Evolutionary conservation across 345 rosid species (phyloP).

Genomic region (Rubroshorea leprosula): DNA sequence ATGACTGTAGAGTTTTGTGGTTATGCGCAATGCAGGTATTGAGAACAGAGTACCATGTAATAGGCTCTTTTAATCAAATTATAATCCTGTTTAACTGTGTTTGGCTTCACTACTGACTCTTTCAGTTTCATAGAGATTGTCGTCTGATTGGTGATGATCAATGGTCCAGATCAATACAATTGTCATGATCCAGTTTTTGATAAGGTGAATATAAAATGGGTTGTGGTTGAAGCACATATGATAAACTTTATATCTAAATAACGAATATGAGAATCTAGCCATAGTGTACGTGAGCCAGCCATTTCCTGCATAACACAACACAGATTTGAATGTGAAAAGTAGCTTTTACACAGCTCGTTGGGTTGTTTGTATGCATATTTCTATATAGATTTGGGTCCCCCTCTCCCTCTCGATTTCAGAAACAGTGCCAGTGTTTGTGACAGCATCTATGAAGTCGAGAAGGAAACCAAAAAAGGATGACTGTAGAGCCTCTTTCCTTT

Average conservation of each 20-base stretch:
- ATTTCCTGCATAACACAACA: conserved; percentile 20
- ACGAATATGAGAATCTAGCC: conserved; percentile 15
- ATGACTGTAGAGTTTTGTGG: too few species aligned
- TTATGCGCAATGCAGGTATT: too few species aligned
- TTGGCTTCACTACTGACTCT: too few species aligned
- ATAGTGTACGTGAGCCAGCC: conserved; percentile 7
- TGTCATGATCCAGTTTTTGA: neutral
- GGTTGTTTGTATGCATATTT: conserved; percentile 36
- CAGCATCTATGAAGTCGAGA: conserved; percentile 22
- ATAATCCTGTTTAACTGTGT: too few species aligned
- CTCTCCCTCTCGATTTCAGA: conserved; percentile 20
- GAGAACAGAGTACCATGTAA: too few species aligned
- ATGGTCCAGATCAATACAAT: neutral
- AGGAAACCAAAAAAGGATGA: conserved; percentile 17
- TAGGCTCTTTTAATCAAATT: too few species aligned
- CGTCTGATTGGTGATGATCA: too few species aligned
- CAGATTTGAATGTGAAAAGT: conserved; percentile 28
- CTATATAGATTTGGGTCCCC: conserved; percentile 45
- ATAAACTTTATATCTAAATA: neutral
- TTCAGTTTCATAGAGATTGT: too few species aligned
- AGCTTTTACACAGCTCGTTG: conserved; percentile 27
- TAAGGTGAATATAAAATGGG: conserved; percentile 7
- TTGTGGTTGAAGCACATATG: conserved; percentile 21
- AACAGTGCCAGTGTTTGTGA: conserved; percentile 18
- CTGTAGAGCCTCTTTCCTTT: neutral